Conservation (phyloP, 805 yeast genomes). For the Barnettozyma populi region DNA sequence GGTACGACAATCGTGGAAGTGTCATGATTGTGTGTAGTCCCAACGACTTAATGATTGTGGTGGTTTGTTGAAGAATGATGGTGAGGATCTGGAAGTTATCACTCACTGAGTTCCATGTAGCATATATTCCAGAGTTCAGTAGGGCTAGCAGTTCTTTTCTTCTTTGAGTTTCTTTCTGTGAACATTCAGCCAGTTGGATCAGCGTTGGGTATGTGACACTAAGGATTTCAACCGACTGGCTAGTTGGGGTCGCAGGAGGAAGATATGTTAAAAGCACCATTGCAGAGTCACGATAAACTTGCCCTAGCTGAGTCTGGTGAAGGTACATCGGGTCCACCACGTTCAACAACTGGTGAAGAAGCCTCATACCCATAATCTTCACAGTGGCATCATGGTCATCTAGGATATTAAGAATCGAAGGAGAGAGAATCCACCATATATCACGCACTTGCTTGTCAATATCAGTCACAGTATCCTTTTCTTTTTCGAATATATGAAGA, state of each 20-base stretch:
- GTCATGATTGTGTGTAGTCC: slow-evolving; percentile 8
- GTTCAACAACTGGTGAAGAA: slow-evolving; percentile 14
- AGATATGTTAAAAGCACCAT: slow-evolving; percentile 22
- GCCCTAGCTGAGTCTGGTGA: slow-evolving; percentile 14
- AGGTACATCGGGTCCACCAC: slow-evolving; percentile 14
- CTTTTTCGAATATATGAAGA: neutral
- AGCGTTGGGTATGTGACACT: slow-evolving; percentile 15
- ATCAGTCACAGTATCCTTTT: neutral
- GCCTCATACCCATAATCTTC: slow-evolving; percentile 19
- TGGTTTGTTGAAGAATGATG: slow-evolving; percentile 10
- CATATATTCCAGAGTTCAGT: slow-evolving; percentile 17
- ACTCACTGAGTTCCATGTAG: slow-evolving; percentile 14
- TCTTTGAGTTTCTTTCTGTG: neutral
- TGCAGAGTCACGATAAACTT: slow-evolving; percentile 18
- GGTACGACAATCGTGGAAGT: slow-evolving; percentile 19
- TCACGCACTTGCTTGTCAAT: neutral
- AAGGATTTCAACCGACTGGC: slow-evolving; percentile 13
- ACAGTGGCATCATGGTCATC: slow-evolving; percentile 26
- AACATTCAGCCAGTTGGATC: slow-evolving; percentile 8
- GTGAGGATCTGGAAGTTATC: slow-evolving; percentile 17
- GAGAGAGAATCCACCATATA: slow-evolving; percentile 23
- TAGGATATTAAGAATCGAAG: slow-evolving; percentile 22
- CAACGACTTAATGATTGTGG: slow-evolving; percentile 7
- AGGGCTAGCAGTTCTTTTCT: slow-evolving; percentile 10
- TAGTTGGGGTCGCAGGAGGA: slow-evolving; percentile 22